These are phyloP conservation scores for Escallonia rubra DNA, from an alignment of 129 eudicot species.

Conservation along the genomic window DNA sequence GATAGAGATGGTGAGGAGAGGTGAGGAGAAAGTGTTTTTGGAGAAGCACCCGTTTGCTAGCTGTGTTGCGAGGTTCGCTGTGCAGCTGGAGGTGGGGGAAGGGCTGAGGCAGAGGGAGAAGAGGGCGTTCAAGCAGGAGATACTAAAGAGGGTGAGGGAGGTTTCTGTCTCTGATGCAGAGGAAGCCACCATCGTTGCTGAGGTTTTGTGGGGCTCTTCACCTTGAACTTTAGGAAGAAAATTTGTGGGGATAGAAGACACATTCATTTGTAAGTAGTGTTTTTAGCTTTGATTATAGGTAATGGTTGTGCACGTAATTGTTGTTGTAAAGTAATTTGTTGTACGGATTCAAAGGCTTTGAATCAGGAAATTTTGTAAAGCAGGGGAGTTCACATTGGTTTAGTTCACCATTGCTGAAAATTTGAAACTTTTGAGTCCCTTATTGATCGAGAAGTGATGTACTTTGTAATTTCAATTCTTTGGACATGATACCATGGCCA, in stretches of 20 bases:
- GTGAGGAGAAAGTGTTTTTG: slow-evolving; percentile 1
- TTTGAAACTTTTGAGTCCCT: too few relatives aligned
- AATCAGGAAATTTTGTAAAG: not conserved
- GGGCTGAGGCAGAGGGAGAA: slow-evolving; percentile 83
- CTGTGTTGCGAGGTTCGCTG: slow-evolving; percentile 79
- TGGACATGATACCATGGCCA: too few relatives aligned
- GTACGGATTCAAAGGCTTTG: not conserved
- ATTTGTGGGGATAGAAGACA: not conserved
- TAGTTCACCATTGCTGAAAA: too few relatives aligned
- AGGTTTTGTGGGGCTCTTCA: slow-evolving; percentile 93
- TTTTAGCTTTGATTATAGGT: not conserved
- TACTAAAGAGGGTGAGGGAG: slow-evolving; percentile 51
- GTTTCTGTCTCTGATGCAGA: slow-evolving; percentile 62
- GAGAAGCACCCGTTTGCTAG: slow-evolving; percentile 51
- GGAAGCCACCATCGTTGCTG: slow-evolving; percentile 82
- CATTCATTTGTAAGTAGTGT: not conserved
- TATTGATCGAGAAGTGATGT: too few relatives aligned
- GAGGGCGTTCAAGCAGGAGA: slow-evolving; percentile 59
- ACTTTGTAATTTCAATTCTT: too few relatives aligned
- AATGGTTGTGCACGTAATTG: not conserved
- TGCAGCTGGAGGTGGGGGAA: slow-evolving; percentile 86
- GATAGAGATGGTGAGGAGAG: slow-evolving; percentile 29
- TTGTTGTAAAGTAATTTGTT: not conserved
- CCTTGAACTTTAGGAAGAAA: slow-evolving; percentile 28
- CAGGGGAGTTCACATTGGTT: too few relatives aligned